A percentile compares a stretch with the other conserved stretches of the same genome.
These are phyloP conservation scores for Fusarium camptoceras DNA, from an alignment of 2,329 filamentous ascomycete species.

Conservation along the genomic window DNA sequence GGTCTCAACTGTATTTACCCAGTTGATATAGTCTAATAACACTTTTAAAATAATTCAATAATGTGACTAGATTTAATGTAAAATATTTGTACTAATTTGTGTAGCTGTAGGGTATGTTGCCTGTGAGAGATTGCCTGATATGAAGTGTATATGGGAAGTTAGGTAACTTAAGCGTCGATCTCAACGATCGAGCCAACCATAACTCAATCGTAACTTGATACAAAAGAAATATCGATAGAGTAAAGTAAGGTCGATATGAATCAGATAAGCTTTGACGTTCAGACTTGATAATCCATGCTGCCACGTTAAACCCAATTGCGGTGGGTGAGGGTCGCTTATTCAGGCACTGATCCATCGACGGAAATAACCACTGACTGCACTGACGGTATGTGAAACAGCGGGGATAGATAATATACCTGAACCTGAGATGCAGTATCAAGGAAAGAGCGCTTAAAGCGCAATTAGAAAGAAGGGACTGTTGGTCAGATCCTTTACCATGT, in stretches of 20 bases:
- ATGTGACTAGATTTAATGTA: too few relatives aligned
- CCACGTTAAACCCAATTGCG: constrained; percentile 1
- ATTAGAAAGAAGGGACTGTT: background rate
- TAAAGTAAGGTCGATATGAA: background rate
- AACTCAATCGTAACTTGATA: background rate
- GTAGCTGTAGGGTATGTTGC: background rate
- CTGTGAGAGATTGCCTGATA: background rate
- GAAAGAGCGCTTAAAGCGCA: background rate
- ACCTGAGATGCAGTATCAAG: constrained; percentile 1
- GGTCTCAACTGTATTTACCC: too few relatives aligned
- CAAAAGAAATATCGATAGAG: background rate
- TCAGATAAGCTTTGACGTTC: background rate
- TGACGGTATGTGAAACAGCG: constrained; percentile 6
- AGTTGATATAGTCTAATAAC: background rate
- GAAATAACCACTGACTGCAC: background rate
- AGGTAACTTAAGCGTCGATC: background rate
- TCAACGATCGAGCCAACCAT: background rate
- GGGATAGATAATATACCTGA: background rate
- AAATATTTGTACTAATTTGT: too few relatives aligned
- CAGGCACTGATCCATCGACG: background rate
- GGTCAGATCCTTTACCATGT: background rate
- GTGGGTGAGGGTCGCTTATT: background rate
- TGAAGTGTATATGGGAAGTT: background rate
- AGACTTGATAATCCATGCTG: constrained; percentile 3
- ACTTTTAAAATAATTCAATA: background rate